Evolutionary conservation across 805 yeast species (phyloP), one percentile per base, ranked within the genome.

Genomic region (Torulaspora gathmanii): DNA sequence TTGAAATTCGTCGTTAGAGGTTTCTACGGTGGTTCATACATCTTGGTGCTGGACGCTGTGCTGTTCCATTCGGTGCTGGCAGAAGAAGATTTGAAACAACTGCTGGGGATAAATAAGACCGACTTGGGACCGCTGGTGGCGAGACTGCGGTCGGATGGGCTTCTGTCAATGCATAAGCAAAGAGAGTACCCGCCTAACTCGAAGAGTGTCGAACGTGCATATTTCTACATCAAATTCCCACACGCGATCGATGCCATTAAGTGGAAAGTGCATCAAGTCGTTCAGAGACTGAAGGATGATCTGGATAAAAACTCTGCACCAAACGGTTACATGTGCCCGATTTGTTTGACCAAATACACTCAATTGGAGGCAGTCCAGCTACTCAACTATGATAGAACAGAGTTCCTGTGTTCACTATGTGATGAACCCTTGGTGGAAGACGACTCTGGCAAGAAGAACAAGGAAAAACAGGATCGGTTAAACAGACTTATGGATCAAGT

Each of bases 231-330:
- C 44, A 96, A 88, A 60, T 80, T 78, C 61, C 87, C 96, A 2
- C 95, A 89, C 64, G 95, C 98, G 0, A 86, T 93, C 33, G 99
- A 93, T 68, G 80, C 96, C 3, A 80, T 93, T 61, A 93, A 93
- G 67, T 93, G 98, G 98, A 89, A 90, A 60, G 86, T 91, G 47
- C 96, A 91, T 63, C 79, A 86, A 37, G 75, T 93, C 22, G 97
- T 87, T 11, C 83, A 82, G 54, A 64, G 74, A 44, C 73, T 90
- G 45, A 87, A 87, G 60, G 86, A 84, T 51, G 95, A 89, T 57
- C 77, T 91, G 68, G 82, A 87, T 41, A 85, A 81, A 52, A 86
- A 83, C 57, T 81, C 88, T 20, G 90, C 88, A 54, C 95, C 97
- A 1, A 95, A 93, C 59, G 99, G 98, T 2, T 93, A 86, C 61